Evolutionary conservation across 1,284 basidiomycete species (phyloP).

Genomic region (Anthracocystis panici-leucophaei): DNA sequence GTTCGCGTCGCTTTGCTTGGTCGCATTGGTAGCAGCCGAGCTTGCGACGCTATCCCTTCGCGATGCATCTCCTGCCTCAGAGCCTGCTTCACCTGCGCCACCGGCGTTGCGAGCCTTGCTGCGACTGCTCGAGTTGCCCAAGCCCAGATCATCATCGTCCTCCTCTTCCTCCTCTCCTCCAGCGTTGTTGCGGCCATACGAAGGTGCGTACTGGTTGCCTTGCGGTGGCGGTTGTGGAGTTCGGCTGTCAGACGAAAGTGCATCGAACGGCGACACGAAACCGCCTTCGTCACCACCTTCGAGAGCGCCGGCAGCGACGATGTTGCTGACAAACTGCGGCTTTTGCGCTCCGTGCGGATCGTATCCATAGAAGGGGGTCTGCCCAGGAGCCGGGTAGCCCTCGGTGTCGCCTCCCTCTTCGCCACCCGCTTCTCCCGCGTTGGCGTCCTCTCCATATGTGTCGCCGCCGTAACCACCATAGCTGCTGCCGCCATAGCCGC

Average conservation of each 20-base stretch:
- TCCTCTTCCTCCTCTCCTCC: conserved; percentile 57
- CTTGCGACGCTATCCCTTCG: conserved; percentile 24
- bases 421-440: conserved; percentile 16
- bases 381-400: conserved; percentile 20
- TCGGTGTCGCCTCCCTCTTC: conserved; percentile 25
- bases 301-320: conserved; percentile 45
- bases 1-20: conserved; percentile 21
- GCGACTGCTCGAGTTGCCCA: conserved; percentile 78
- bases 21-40: conserved; percentile 18
- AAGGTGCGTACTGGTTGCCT: conserved; percentile 35
- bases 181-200: conserved; percentile 17
- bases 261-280: conserved; percentile 89
- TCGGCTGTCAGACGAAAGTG: conserved; percentile 68
- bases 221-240: conserved; percentile 43
- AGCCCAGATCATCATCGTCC: conserved; percentile 85
- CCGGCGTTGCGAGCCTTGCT: conserved; percentile 23
- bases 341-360: conserved; percentile 57
- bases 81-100: conserved; percentile 5
- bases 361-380: conserved; percentile 60
- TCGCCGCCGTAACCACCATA: conserved; percentile 33
- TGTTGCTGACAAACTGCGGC: conserved; percentile 67
- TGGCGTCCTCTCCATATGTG: conserved; percentile 23
- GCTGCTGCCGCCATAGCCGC: conserved; percentile 33
- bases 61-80: conserved; percentile 23
- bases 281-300: conserved; percentile 65